Evolutionary conservation across 345 rosid genomes (phyloP).

Genomic region (Acer campestre): DNA sequence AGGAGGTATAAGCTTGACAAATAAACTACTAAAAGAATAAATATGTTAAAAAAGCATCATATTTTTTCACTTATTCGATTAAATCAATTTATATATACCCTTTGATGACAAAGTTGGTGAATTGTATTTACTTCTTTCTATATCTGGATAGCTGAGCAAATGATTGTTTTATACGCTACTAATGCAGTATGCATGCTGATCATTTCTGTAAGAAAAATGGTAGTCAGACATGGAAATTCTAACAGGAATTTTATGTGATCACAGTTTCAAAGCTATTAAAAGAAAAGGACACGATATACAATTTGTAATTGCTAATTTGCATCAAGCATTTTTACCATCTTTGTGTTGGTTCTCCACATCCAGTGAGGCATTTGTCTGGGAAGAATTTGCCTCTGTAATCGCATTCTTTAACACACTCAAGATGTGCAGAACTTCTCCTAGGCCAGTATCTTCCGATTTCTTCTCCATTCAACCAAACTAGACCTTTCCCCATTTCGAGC

Average conservation of each 20-base stretch:
- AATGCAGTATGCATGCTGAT: background rate
- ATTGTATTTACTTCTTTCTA: background rate
- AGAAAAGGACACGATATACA: background rate
- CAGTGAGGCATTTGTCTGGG: conserved; percentile 81
- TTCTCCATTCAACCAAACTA: conserved; percentile 98
- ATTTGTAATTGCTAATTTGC: background rate
- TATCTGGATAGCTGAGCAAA: too few species aligned
- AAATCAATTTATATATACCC: background rate
- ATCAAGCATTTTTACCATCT: conserved; percentile 63
- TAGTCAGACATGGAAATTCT: background rate
- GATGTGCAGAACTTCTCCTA: conserved; percentile 44
- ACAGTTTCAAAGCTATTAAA: background rate
- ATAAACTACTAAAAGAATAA: background rate
- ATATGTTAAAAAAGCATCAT: background rate
- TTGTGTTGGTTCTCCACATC: conserved; percentile 92
- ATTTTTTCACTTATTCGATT: background rate
- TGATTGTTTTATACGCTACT: too few species aligned
- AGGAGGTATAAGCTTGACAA: background rate
- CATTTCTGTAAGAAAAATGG: background rate
- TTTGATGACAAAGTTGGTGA: background rate
- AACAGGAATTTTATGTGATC: background rate
- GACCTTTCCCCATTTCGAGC: conserved; percentile 93
- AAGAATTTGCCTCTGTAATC: conserved; percentile 77
- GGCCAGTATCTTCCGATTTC: conserved; percentile 95
- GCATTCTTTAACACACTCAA: conserved; percentile 64